Evolutionary conservation across 108 stramenopile species (phyloP).

Genomic region (Conticribra guillardii): DNA sequence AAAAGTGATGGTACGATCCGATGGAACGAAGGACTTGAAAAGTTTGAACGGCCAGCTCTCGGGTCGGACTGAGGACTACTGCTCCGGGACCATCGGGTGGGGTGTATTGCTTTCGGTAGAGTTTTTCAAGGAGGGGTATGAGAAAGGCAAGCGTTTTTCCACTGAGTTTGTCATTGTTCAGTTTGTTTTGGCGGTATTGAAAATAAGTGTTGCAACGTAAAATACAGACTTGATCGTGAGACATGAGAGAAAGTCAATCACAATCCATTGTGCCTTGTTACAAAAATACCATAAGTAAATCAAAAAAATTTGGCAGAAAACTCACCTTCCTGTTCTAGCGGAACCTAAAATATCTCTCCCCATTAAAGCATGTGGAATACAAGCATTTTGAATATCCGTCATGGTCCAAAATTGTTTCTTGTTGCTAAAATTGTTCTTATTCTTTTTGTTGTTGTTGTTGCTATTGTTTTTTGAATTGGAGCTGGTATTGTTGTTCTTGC

Average conservation of each 20-base stretch:
- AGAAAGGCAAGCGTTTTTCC: slow-evolving; percentile 93
- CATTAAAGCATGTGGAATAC: slow-evolving; percentile 92
- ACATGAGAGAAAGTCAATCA: background rate
- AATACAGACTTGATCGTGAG: slow-evolving; percentile 1
- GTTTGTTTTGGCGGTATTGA: too few species aligned
- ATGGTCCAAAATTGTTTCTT: slow-evolving; percentile 78
- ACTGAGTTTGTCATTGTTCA: slow-evolving; percentile 31
- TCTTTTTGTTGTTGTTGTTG: slow-evolving; percentile 42
- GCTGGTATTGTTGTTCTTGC: background rate
- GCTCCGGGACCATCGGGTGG: slow-evolving; percentile 93
- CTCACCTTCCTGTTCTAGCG: slow-evolving; percentile 89
- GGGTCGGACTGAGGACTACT: slow-evolving; percentile 95
- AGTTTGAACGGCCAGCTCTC: slow-evolving; percentile 99
- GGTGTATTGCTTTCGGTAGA: slow-evolving; percentile 79
- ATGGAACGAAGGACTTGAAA: slow-evolving; percentile 92
- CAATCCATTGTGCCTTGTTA: background rate
- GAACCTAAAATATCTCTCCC: slow-evolving; percentile 95
- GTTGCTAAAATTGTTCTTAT: slow-evolving; percentile 31
- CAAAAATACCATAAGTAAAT: background rate
- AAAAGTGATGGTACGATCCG: slow-evolving; percentile 88
- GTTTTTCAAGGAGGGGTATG: slow-evolving; percentile 87
- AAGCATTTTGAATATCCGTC: slow-evolving; percentile 93
- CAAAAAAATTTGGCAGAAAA: background rate
- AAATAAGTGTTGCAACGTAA: background rate
- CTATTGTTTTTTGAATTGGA: slow-evolving; percentile 7